A percentile compares a stretch with the other conserved stretches of the same genome.
Evolutionary conservation across 2,329 filamentous ascomycete genomes (phyloP).

Genomic region (Colletotrichum ledebouriae): DNA sequence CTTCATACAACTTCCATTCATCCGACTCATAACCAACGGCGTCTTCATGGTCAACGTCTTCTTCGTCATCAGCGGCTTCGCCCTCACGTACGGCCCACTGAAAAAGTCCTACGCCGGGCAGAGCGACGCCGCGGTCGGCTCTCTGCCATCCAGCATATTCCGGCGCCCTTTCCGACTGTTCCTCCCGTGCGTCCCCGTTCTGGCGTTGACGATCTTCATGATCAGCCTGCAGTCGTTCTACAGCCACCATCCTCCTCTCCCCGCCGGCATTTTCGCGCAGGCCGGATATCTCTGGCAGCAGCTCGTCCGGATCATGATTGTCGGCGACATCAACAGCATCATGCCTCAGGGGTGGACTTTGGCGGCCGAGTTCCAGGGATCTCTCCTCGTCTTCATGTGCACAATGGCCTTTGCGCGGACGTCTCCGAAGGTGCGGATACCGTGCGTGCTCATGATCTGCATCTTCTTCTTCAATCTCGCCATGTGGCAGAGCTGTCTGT

Average conservation of each 20-base stretch:
- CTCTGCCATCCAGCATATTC: slow-evolving; percentile 40
- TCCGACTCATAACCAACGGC: slow-evolving; percentile 49
- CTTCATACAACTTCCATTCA: slow-evolving; percentile 45
- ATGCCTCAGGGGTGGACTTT: slow-evolving; percentile 74
- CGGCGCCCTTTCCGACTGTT: slow-evolving; percentile 43
- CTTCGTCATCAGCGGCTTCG: slow-evolving; percentile 55
- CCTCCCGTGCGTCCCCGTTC: slow-evolving; percentile 30
- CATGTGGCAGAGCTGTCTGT: slow-evolving; percentile 24
- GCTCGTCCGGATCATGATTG: slow-evolving; percentile 62
- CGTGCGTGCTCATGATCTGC: slow-evolving; percentile 56
- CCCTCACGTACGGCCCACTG: slow-evolving; percentile 50
- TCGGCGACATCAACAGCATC: slow-evolving; percentile 62
- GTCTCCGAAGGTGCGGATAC: slow-evolving; percentile 56
- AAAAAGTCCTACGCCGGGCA: slow-evolving; percentile 43
- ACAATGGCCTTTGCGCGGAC: slow-evolving; percentile 64
- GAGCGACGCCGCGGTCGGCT: slow-evolving; percentile 25
- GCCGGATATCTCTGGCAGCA: slow-evolving; percentile 63
- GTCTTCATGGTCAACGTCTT: slow-evolving; percentile 52
- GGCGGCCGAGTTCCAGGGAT: slow-evolving; percentile 70
- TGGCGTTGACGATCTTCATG: slow-evolving; percentile 7
- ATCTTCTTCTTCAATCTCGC: slow-evolving; percentile 53
- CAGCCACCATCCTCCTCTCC: not conserved
- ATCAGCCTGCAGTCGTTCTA: slow-evolving; percentile 5
- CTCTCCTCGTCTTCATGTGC: slow-evolving; percentile 68
- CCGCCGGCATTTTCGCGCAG: slow-evolving; percentile 54